These are phyloP conservation scores for Eimeria necatrix DNA, from an alignment of 169 alveolate species.

Conservation along the genomic window DNA sequence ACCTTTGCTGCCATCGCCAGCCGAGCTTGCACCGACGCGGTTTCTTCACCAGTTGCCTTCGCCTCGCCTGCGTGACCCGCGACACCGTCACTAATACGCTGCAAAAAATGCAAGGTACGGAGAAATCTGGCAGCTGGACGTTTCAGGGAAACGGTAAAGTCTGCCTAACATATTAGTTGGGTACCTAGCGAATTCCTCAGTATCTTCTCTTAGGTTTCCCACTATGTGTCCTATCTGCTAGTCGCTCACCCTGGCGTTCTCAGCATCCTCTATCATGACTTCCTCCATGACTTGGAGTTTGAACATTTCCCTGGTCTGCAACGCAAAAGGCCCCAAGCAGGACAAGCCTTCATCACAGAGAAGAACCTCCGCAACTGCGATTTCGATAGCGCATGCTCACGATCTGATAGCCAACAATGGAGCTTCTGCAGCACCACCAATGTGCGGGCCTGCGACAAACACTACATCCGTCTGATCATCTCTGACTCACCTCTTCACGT, in stretches of 20 bases:
- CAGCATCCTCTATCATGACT: constrained; percentile 88
- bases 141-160: no score
- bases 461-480: no score
- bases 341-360: background rate
- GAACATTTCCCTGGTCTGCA: constrained; percentile 85
- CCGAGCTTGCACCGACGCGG: background rate
- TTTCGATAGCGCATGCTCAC: background rate
- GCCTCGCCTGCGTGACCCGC: constrained; percentile 32
- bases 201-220: no score
- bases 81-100: constrained; percentile 46
- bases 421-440: no score
- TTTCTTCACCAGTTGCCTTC: background rate
- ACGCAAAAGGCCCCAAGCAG: background rate
- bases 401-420: no score
- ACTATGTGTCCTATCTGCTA: no score
- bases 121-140: background rate
- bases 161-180: no score
- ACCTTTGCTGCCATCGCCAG: constrained; percentile 16
- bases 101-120: background rate
- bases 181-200: no score
- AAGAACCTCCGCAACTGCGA: background rate
- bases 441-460: no score
- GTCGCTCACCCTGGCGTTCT: constrained; percentile 81
- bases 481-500: constrained; percentile 79
- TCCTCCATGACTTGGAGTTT: constrained; percentile 88